Evolutionary conservation across 75 land plant species (phyloP), one percentile per base, ranked within the genome.

Genomic region (Pseudotsuga menziesii): DNA sequence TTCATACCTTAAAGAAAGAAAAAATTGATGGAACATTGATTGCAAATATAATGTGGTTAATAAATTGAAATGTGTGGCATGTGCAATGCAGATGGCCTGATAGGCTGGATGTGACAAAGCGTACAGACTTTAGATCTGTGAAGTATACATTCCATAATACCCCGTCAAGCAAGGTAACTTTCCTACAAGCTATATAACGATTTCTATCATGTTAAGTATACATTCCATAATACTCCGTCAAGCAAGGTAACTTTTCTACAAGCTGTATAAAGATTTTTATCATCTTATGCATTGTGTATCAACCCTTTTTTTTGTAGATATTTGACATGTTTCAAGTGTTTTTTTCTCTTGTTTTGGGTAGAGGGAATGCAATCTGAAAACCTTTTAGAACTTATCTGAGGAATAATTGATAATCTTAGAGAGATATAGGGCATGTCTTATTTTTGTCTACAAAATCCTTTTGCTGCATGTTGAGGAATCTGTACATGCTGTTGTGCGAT

Each of bases 101-200:
- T 25, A 91, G 84, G 78, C 88, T 95, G 54, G 98, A 95, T 77
- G 88, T 95, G 73, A 95, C 97, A 69, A 95, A 93, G 58, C 94
- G 98, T 27, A 92, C 98, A 23, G 98, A 95, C 75, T 88, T 89
- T 55, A 82, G 82, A 80, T 92, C 91, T 83, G 93, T 93, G 76
- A 95, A 88, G 52, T 81, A 89, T 73, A 82, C 94, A 14, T 95
- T 95, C 78, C 64, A 79, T 17, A 83, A 61, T 62, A 86, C 89
- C 66, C 89, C 97, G 71, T 83, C 85, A 71, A 80, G 84, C 77
- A 90, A 88, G 86, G 98, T 93, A 61, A 90, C n/a, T n/a, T 67
- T 36, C 19, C 71, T 67, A 6, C 11, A 39, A 69, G 14, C 3
- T 22, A 5, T 69, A n/a, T 36, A 29, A 29, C 0, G 0, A 29